Percentiles rank a stretch among this genome's conserved stretches.
These are phyloP conservation scores for Graphiopsis chlorocephala DNA, from an alignment of 2,329 filamentous ascomycete species.

Conservation along the genomic window DNA sequence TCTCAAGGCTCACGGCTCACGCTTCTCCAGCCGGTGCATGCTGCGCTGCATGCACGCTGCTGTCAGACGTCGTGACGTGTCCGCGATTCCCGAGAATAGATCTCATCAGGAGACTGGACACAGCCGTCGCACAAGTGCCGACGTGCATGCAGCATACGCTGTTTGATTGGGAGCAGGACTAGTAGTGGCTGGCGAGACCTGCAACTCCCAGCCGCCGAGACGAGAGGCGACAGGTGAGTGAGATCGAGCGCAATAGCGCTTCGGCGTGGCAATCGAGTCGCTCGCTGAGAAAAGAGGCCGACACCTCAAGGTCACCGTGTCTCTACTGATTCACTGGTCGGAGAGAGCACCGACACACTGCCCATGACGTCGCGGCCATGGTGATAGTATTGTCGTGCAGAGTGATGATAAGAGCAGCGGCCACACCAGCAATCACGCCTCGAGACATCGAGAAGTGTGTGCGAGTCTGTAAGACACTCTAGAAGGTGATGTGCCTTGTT, in stretches of 20 bases:
- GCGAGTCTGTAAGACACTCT: conserved; percentile 12
- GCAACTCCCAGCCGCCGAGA: background rate
- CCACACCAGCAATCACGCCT: background rate
- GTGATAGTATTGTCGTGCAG: conserved; percentile 10
- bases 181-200: conserved; percentile 4
- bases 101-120: conserved; percentile 1
- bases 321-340: conserved; percentile 1
- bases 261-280: conserved; percentile 4
- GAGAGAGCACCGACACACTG: background rate
- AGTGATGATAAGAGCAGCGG: conserved; percentile 11
- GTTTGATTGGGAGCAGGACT: conserved; percentile 1
- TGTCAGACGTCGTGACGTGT: conserved; percentile 12
- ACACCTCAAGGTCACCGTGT: background rate
- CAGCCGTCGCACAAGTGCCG: conserved; percentile 10
- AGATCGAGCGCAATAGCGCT: background rate
- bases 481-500: conserved; percentile 6
- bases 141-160: background rate
- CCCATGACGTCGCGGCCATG: conserved; percentile 5
- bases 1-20: background rate
- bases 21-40: background rate
- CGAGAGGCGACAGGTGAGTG: background rate
- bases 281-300: background rate
- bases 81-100: conserved; percentile 6
- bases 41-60: conserved; percentile 5
- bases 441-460: conserved; percentile 8